Percentiles rank a stretch among this genome's conserved stretches.
These are phyloP conservation scores for Fusarium sp. DNA, from an alignment of 2,329 filamentous ascomycete species.

Conservation along the genomic window DNA sequence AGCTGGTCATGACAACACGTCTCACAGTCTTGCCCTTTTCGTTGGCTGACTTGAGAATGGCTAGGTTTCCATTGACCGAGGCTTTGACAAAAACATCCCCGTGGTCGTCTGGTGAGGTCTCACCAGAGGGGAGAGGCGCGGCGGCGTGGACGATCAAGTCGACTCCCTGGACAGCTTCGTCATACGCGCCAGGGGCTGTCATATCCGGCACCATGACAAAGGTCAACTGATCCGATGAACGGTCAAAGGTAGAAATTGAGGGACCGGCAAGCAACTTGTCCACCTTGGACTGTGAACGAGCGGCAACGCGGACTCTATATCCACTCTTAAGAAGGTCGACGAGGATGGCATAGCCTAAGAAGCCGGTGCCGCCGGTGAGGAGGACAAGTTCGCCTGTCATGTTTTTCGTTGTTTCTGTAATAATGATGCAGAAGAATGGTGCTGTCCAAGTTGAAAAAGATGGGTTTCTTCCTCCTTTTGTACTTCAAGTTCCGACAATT, in stretches of 20 bases:
- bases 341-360: background rate
- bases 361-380: background rate
- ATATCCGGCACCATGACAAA: background rate
- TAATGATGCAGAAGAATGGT: background rate
- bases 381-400: background rate
- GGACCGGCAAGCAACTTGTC: background rate
- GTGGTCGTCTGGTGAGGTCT: background rate
- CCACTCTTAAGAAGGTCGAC: background rate
- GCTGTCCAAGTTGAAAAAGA: too few relatives aligned
- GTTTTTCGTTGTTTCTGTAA: background rate
- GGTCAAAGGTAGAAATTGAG: background rate
- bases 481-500: too few relatives aligned
- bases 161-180: background rate
- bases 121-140: background rate
- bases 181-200: background rate
- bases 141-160: background rate
- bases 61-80: background rate
- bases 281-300: background rate
- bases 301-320: background rate
- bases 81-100: background rate
- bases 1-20: background rate
- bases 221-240: background rate
- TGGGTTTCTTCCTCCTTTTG: background rate
- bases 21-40: background rate
- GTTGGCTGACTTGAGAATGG: background rate